Evolutionary conservation across 139 green algal species (phyloP).

Genomic region (Tetradesmus lagerheimii): DNA sequence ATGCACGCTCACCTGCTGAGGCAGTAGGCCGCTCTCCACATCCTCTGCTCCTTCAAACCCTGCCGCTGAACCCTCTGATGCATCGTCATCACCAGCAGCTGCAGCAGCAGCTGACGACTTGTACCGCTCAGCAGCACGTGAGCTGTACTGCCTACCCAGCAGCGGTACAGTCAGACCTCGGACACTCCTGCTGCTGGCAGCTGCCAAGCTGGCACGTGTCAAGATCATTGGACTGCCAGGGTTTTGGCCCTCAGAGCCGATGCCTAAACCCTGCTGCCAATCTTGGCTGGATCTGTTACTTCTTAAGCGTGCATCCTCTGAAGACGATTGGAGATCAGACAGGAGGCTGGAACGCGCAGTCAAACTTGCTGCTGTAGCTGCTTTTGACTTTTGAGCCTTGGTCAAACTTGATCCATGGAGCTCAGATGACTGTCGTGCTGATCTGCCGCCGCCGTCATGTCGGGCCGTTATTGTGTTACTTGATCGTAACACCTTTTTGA

Average conservation of each 20-base stretch:
- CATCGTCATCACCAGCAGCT: not conserved
- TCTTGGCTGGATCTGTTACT: not conserved
- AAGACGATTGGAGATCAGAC: not conserved
- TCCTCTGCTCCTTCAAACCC: not conserved
- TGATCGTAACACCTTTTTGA: constrained; percentile 39
- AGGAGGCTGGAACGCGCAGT: not conserved
- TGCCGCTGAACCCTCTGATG: not conserved
- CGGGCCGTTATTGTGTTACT: not conserved
- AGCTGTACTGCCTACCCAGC: constrained; percentile 12
- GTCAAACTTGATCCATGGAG: not conserved
- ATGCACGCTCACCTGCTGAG: not conserved
- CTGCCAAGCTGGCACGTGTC: not conserved
- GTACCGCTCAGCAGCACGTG: not conserved
- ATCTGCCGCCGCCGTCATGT: not conserved
- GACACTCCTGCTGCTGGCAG: not conserved
- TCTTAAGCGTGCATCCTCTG: not conserved
- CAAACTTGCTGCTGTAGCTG: not conserved
- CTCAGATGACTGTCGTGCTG: not conserved
- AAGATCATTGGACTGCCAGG: not conserved
- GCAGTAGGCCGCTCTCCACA: not conserved
- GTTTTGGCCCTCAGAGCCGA: not conserved
- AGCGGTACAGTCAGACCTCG: constrained; percentile 14
- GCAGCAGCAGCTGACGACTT: not conserved
- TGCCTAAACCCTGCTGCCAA: not conserved
- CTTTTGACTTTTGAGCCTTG: not conserved